Base-by-base conservation (phyloP, 2,329 filamentous ascomycete species). In the Cercospora sesami region DNA sequence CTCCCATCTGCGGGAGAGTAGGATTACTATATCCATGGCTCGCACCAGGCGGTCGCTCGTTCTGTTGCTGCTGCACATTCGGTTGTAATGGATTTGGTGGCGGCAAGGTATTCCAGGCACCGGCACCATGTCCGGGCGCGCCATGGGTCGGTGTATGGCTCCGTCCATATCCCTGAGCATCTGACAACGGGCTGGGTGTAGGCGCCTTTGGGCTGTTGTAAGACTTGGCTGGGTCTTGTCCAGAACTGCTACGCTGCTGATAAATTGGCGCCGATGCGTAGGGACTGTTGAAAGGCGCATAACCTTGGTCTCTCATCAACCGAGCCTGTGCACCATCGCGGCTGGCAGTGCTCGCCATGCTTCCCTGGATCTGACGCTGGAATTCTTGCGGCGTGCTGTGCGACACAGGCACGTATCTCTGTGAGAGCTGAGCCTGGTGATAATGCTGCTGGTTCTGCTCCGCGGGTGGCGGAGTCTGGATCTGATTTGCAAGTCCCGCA, bases 381-480 rank as follows among this genome's bases (percentile, higher is more conserved):
- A 83, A 83, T 2, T 82, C 80, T 60, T 81, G 79, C 12, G 80
- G 71, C 2, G 80, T 82, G 65, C 82, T 80, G 68, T 83, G 72
- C 51, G 65, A 63, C n/a, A 72, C 65, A 48, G 69, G 66, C 10
- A 67, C 62, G 31, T 60, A 69, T 39, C 42, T 69, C 68, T 72
- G 69, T 31, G 53, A 42, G 39, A 39, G 55, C 30, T 66, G 65
- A 28, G 63, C 70, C 7, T 61, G 60, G 26, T 66, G 62, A 33
- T 72, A 69, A 62, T 71, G 68, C 16, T 69, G 59, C 31, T 69
- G 66, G 28, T 66, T 66, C 48, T 67, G 72, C 39, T 64, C 58
- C 30, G 69, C 67, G 26, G 53, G 64, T 33, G 72, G 72, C 12
- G 72, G 73, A 7, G 68, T 71, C 57, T 69, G 66, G 28, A 69